Percentiles rank a stretch among this genome's conserved stretches.
phyloP scores from a whole-genome alignment of 306 rosid genomes.

The Castanea sativa region DNA sequence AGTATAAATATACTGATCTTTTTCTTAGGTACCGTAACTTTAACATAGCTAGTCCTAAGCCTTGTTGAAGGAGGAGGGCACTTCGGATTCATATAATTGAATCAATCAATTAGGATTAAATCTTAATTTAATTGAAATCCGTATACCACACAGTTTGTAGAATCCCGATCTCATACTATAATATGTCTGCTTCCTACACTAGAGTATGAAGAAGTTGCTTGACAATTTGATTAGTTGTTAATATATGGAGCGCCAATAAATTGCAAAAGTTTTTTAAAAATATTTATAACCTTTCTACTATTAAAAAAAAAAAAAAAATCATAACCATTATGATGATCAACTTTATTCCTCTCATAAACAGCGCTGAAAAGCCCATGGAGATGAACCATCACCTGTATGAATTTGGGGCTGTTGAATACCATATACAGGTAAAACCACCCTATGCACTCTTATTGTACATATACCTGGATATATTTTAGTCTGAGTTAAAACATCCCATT shows the following conservation, averaged over 20 bases:
- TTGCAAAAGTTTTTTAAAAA: background rate
- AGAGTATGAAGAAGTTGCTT: background rate
- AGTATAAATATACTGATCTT: no score
- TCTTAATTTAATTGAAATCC: background rate
- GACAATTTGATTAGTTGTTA: background rate
- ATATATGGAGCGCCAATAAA: background rate
- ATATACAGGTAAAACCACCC: conserved; percentile 52
- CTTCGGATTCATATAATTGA: background rate
- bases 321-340: conserved; percentile 2
- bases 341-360: conserved; percentile 38
- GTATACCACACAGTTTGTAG: background rate
- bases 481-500: background rate
- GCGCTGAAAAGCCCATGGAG: conserved; percentile 65
- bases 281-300: background rate
- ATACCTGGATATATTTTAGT: background rate
- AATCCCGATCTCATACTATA: background rate
- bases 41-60: no score
- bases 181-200: background rate
- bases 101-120: background rate
- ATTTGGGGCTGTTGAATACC: conserved; percentile 77
- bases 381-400: conserved; percentile 78
- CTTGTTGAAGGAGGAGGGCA: background rate
- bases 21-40: no score
- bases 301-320: background rate
- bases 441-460: background rate